A percentile compares a stretch with the other conserved stretches of the same genome.
These are phyloP conservation scores for Neonectria magnoliae DNA, from an alignment of 2,329 filamentous ascomycete genomes.

Conservation along the genomic window DNA sequence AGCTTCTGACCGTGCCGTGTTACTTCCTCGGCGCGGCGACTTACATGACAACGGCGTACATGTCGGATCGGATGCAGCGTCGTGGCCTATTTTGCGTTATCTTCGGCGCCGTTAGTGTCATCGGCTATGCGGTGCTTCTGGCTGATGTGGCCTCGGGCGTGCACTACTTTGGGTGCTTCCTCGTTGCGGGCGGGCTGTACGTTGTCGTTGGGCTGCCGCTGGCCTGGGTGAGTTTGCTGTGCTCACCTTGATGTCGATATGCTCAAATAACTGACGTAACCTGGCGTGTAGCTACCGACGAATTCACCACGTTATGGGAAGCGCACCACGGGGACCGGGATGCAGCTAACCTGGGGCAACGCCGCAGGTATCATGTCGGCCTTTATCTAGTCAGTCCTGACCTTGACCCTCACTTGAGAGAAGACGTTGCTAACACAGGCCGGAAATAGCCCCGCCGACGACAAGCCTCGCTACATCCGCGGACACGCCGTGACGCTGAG, in stretches of 20 bases:
- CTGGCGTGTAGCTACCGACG: constrained; percentile 59
- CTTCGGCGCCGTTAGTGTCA: constrained; percentile 70
- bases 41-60: constrained; percentile 72
- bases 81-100: constrained; percentile 72
- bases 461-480: constrained; percentile 66
- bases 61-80: constrained; percentile 74
- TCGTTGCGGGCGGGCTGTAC: constrained; percentile 80
- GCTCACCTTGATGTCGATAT: background rate
- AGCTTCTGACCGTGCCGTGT: constrained; percentile 81
- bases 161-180: constrained; percentile 79
- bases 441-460: constrained; percentile 52
- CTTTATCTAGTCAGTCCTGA: constrained; percentile 64
- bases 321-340: constrained; percentile 74
- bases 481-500: constrained; percentile 71
- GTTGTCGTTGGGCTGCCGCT: constrained; percentile 64
- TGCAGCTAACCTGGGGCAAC: constrained; percentile 78
- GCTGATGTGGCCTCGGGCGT: constrained; percentile 68
- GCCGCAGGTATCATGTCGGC: constrained; percentile 77
- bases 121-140: constrained; percentile 76
- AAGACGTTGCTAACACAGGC: constrained; percentile 25
- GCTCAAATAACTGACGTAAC: background rate
- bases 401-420: background rate
- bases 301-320: constrained; percentile 82
- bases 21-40: constrained; percentile 77
- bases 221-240: constrained; percentile 56